Conservation (phyloP, 164 flowering plant genomes). For the Pachysandra terminalis region DNA sequence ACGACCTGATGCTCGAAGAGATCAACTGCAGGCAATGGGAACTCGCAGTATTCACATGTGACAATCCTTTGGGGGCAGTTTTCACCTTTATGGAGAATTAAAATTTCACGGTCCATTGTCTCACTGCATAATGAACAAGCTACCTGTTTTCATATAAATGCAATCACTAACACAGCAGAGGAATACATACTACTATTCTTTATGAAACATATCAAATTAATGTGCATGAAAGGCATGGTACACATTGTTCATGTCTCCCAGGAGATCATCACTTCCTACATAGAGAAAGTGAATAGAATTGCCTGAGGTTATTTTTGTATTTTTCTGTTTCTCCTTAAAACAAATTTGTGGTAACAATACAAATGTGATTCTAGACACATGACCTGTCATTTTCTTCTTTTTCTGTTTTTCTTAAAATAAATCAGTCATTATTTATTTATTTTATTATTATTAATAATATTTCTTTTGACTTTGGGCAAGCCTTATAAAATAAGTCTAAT, state of each 20-base stretch:
- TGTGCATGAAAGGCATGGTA: neutral
- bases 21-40: slow-evolving; percentile 91
- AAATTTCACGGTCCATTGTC: slow-evolving; percentile 70
- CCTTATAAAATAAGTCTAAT: no score
- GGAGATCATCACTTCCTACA: neutral
- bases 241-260: neutral
- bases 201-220: neutral
- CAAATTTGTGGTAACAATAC: no score
- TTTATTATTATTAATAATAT: no score
- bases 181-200: neutral
- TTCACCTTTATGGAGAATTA: slow-evolving; percentile 81
- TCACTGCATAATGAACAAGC: slow-evolving; percentile 85
- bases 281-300: neutral
- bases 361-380: no score
- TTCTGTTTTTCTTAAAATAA: no score
- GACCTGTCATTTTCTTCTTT: no score
- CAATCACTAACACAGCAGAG: neutral
- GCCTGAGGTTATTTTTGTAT: no score
- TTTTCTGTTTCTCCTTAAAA: no score
- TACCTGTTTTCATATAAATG: slow-evolving; percentile 42
- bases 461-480: no score
- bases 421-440: no score
- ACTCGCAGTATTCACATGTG: slow-evolving; percentile 91
- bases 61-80: slow-evolving; percentile 87
- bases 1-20: slow-evolving; percentile 86